Evolutionary conservation across 2,329 filamentous ascomycete species (phyloP), one percentile per base, ranked within the genome.

Genomic region (Calonectria pauciramosa): DNA sequence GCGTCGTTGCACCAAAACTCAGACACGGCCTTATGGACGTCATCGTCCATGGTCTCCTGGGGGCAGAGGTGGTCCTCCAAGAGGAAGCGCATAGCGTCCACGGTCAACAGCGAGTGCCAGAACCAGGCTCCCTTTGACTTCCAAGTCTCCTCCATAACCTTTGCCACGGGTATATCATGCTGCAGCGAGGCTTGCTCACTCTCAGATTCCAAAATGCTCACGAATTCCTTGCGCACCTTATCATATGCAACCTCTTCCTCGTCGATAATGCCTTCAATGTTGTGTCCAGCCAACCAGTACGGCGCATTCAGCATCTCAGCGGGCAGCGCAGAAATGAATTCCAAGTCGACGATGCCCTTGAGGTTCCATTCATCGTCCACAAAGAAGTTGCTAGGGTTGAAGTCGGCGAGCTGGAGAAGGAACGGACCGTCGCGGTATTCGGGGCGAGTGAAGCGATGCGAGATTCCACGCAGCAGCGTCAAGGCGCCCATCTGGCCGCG

Each of bases 301-400:
- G 80, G 78, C 2, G 76, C 73, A 8, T 49, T 20, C 14, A 78
- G 44, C 70, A 73, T 77, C 71, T 80, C 76, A 13, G 64, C 23
- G 0, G 79, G 79, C 5, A 79, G 77, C 28, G 83, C 75, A 74
- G 80, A 85, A 26, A 84, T 76, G 83, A 82, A 86, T 76, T 85
- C 83, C 26, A 83, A 79, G 72, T 86, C 83, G 20, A 86, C 81
- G 1, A 85, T 44, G 54, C 77, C 77, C 13, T 77, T 83, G 36
- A 86, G 77, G 63, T 86, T 84, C 83, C 83, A 84, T 32, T 85
- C 64, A 30, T 83, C 66, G 70, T 86, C 82, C 14, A 85, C 82
- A 34, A 86, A 80, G 34, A 86, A 82, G 60, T 86, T 86, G 47
- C 83, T 82, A 28, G 60, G 71, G 74, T 85, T 79, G 20, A 85